Conservation (phyloP, 2,329 filamentous ascomycete genomes). For the Neofusicoccum parvum region DNA sequence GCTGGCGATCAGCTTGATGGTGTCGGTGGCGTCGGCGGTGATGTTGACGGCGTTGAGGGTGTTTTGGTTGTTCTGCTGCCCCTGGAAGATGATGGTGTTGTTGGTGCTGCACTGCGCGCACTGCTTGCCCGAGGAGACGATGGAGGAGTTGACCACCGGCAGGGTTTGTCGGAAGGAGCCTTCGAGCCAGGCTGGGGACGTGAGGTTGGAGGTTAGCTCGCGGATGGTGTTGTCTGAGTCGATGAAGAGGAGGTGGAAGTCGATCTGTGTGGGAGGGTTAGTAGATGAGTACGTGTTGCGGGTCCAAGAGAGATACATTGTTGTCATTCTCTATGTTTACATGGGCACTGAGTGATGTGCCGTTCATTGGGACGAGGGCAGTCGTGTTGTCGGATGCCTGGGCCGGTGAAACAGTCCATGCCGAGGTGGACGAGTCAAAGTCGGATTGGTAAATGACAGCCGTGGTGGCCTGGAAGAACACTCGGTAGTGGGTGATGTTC, state of each 20-base stretch:
- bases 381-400: not conserved
- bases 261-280: not conserved
- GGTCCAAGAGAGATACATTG: not conserved
- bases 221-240: constrained; percentile 4
- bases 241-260: constrained; percentile 8
- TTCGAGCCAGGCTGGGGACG: not conserved
- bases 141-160: not conserved
- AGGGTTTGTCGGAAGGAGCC: not conserved
- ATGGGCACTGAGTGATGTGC: not conserved
- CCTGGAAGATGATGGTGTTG: not conserved
- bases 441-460: not conserved
- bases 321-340: not conserved
- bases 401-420: not conserved
- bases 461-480: not conserved
- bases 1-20: not conserved
- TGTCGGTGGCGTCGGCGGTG: not conserved
- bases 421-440: not conserved
- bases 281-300: not conserved
- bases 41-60: constrained; percentile 1
- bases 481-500: not conserved
- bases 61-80: constrained; percentile 1
- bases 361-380: not conserved
- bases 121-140: not conserved
- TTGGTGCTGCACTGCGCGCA: not conserved
- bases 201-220: not conserved